A percentile compares a stretch with the other conserved stretches of the same genome.
These are phyloP conservation scores for Achaetomiella virescens DNA, from an alignment of 495 filamentous ascomycete genomes.

Conservation along the genomic window DNA sequence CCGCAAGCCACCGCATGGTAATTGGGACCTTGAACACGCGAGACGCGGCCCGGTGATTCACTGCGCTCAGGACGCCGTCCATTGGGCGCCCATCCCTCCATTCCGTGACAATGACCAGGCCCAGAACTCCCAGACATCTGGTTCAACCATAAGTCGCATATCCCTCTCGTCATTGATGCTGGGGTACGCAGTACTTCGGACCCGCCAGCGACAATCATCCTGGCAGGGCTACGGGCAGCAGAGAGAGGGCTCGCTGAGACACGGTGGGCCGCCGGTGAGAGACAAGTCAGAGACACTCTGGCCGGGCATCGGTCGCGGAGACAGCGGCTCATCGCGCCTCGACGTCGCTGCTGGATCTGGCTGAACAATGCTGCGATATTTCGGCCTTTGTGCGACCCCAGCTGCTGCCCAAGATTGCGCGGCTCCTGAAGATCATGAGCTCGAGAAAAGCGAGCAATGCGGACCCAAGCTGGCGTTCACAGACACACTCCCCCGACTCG, in stretches of 20 bases:
- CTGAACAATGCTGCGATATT: neutral
- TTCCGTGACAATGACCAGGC: neutral
- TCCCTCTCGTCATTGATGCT: neutral
- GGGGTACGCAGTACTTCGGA: too few species aligned
- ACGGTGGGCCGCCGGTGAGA: conserved; percentile 5
- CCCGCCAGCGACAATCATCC: neutral
- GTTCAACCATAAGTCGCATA: neutral
- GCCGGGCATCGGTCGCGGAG: neutral
- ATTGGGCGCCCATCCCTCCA: neutral
- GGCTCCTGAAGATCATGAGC: neutral
- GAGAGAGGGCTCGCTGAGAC: neutral
- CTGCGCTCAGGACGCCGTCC: too few species aligned
- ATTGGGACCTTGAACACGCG: neutral
- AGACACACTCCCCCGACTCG: too few species aligned
- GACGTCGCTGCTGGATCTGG: neutral
- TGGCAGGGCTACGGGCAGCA: neutral
- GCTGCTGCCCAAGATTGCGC: conserved; percentile 3
- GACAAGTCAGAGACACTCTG: conserved; percentile 5
- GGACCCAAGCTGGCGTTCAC: neutral
- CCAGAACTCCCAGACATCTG: neutral
- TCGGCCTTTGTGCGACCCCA: neutral
- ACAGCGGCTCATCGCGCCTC: neutral
- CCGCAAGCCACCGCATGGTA: neutral
- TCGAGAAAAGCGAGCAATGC: neutral
- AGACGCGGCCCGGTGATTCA: too few species aligned